Percentiles rank a stretch among this genome's conserved stretches.
These are phyloP conservation scores for Theobroma cacao DNA, from an alignment of 345 rosid genomes.

Conservation along the genomic window DNA sequence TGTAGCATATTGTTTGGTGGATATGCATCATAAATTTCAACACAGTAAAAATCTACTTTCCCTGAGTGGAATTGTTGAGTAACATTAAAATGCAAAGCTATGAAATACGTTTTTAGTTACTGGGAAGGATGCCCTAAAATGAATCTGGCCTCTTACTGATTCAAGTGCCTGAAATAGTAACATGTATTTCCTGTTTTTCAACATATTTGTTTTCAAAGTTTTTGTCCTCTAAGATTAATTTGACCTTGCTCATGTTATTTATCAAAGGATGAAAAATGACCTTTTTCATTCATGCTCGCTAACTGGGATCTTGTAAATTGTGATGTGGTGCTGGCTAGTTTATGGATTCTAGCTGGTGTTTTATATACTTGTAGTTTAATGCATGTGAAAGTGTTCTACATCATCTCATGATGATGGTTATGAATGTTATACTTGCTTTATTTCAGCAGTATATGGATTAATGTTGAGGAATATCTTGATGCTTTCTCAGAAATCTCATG, in stretches of 20 bases:
- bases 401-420: conserved; percentile 1
- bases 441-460: conserved; percentile 1
- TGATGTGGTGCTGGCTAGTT: not conserved
- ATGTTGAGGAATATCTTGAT: conserved; percentile 9
- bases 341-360: not conserved
- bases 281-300: not conserved
- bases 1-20: not conserved
- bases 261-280: not conserved
- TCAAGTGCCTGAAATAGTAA: not conserved
- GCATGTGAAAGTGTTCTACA: not conserved
- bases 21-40: not conserved
- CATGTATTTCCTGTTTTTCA: not conserved
- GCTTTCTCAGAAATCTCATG: conserved; percentile 10
- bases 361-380: not conserved
- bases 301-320: not conserved
- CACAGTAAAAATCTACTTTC: not conserved
- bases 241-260: not conserved
- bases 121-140: not conserved
- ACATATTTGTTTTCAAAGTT: not conserved
- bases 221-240: not conserved
- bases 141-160: not conserved
- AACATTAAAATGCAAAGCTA: not conserved
- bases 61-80: not conserved
- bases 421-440: not conserved
- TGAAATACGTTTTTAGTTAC: not conserved